Evolutionary conservation across 2,329 filamentous ascomycete species (phyloP).

Genomic region (Raffaelea albimanens): DNA sequence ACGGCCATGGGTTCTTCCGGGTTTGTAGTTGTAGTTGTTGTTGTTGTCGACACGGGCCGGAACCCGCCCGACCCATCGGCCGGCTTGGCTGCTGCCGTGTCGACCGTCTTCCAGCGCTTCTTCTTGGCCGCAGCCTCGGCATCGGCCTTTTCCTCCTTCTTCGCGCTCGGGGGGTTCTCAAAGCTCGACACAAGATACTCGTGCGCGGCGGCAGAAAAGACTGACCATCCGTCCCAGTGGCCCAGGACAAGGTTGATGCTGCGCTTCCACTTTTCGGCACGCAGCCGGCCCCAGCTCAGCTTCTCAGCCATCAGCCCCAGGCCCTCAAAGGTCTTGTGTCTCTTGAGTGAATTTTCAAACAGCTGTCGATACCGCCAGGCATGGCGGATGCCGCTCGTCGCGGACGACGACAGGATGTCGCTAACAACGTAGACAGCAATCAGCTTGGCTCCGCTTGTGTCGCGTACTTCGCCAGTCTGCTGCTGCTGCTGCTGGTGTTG

Average conservation of each 20-base stretch:
- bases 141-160: slow-evolving; percentile 27
- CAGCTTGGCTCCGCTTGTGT: slow-evolving; percentile 64
- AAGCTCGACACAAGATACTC: slow-evolving; percentile 63
- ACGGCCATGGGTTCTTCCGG: not conserved
- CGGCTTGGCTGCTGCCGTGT: slow-evolving; percentile 18
- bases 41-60: not conserved
- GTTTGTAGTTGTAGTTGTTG: not conserved
- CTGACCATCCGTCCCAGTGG: slow-evolving; percentile 63
- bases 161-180: slow-evolving; percentile 51
- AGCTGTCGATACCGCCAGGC: slow-evolving; percentile 80
- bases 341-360: slow-evolving; percentile 63
- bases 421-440: slow-evolving; percentile 69
- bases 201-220: slow-evolving; percentile 66
- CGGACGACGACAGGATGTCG: slow-evolving; percentile 71
- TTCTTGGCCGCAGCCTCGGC: slow-evolving; percentile 20
- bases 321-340: slow-evolving; percentile 61
- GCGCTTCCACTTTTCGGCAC: slow-evolving; percentile 76
- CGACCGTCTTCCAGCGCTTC: slow-evolving; percentile 42
- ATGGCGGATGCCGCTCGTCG: slow-evolving; percentile 68
- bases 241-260: slow-evolving; percentile 60
- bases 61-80: slow-evolving; percentile 21
- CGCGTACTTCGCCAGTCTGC: slow-evolving; percentile 33
- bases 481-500: slow-evolving; percentile 24
- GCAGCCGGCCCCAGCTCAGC: slow-evolving; percentile 68
- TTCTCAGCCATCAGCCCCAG: slow-evolving; percentile 66